Conservation (phyloP, 2,329 filamentous ascomycete species). For the Fusarium sp. region DNA sequence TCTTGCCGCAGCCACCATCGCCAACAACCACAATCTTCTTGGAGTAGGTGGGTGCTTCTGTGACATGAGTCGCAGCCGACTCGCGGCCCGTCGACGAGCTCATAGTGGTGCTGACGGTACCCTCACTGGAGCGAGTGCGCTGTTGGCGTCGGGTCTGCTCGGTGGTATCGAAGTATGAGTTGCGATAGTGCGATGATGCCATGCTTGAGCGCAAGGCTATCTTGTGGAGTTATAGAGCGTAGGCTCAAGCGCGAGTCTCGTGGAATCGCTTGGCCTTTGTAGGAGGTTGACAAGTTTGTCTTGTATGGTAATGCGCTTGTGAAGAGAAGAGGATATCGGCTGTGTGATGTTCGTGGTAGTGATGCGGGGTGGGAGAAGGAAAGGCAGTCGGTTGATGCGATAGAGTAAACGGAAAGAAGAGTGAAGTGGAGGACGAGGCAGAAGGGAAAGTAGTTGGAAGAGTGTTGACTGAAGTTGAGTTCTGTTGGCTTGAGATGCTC, state of each 20-base stretch:
- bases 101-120: slow-evolving; percentile 88
- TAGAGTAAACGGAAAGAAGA: slow-evolving; percentile 25
- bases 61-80: slow-evolving; percentile 86
- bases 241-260: slow-evolving; percentile 42
- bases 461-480: neutral
- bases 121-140: slow-evolving; percentile 83
- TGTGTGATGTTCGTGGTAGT: slow-evolving; percentile 23
- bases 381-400: slow-evolving; percentile 34
- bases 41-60: slow-evolving; percentile 91
- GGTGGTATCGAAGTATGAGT: slow-evolving; percentile 65
- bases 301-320: slow-evolving; percentile 15
- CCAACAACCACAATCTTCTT: slow-evolving; percentile 99
- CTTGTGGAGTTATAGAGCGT: slow-evolving; percentile 25
- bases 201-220: slow-evolving; percentile 56
- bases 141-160: slow-evolving; percentile 62
- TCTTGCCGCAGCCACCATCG: slow-evolving; percentile 98
- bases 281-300: slow-evolving; percentile 4
- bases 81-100: slow-evolving; percentile 82
- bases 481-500: slow-evolving; percentile 21
- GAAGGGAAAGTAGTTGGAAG: slow-evolving; percentile 8
- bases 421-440: slow-evolving; percentile 11
- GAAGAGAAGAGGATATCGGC: slow-evolving; percentile 9
- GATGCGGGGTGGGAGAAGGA: slow-evolving; percentile 40
- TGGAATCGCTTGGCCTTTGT: slow-evolving; percentile 30
- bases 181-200: slow-evolving; percentile 70